Evolutionary conservation across 805 yeast genomes (phyloP), one percentile per base, ranked within the genome.

Genomic region (Vanderwaltozyma yarrowii): DNA sequence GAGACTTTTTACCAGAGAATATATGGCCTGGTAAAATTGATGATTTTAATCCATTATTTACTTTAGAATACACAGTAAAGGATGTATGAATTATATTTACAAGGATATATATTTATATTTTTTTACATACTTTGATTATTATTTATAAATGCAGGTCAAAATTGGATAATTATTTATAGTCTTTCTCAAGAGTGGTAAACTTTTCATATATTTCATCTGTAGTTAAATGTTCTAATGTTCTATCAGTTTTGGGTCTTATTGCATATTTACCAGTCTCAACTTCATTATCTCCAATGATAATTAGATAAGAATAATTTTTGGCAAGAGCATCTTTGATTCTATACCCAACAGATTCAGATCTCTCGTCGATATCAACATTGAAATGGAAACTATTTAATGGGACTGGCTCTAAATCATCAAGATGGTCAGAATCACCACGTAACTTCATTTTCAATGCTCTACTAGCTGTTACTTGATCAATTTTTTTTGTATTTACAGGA

Each of bases 281-380:
- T 58, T 92, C 98, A 46, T 75, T 74, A 47, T 87, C 95, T 20
- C 98, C 98, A 30, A 92, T 71, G 61, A 88, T 73, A n/a, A 86
- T 64, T 33, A 89, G 72, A 52, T 74, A 92, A 8, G 81, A 79
- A 56, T 82, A 87, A 1, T 89, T 86, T 48, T 77, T 77, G 39
- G 60, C 54, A 12, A 80, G 67, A 2, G 94, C 92, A 38, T 85
- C 92, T 50, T 82, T 81, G 36, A 87, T 78, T 50, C 95, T 71
- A 37, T 69, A 72, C 0, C 94, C 88, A 21, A 89, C 74, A 1
- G 96, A 80, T 47, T 82, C 94, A 7, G 69, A 69, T 48, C 94
- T 73, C 4, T 63, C 61, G 51, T 85, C 94, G 2, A 87, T 62
- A 50, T 88, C 96, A 20, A 83, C 83, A 49, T 73, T 71, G 54